A percentile compares a stretch with the other conserved stretches of the same genome.
These are phyloP conservation scores for Rubus parviflorus DNA, from an alignment of 306 rosid genomes.

Conservation along the genomic window DNA sequence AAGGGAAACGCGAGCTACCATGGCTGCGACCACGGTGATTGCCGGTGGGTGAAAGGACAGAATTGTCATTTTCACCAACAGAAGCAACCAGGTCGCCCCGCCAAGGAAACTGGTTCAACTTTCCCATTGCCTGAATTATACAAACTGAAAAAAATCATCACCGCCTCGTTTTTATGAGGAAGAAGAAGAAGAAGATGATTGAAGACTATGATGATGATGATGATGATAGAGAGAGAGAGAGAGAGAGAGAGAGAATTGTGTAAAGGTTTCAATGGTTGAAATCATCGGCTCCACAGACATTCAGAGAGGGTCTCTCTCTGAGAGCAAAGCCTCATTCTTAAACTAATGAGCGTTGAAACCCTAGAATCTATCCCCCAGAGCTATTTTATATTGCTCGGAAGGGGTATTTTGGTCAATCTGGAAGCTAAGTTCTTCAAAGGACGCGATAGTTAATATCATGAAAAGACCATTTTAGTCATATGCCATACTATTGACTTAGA, in stretches of 20 bases:
- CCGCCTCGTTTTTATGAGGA: slow-evolving; percentile 22
- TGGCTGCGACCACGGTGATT: slow-evolving; percentile 35
- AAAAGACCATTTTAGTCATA: not conserved
- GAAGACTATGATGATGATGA: not conserved
- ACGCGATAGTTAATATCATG: too few species aligned
- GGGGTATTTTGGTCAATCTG: not conserved
- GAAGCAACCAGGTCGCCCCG: slow-evolving; percentile 35
- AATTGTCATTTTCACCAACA: slow-evolving; percentile 2
- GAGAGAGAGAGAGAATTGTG: not conserved
- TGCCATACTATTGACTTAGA: too few species aligned
- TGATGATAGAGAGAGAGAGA: not conserved
- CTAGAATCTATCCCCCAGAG: not conserved
- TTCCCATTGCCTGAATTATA: slow-evolving; percentile 7
- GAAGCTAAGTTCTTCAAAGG: not conserved
- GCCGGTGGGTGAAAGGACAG: not conserved
- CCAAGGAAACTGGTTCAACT: slow-evolving; percentile 24
- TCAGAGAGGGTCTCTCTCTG: slow-evolving; percentile 24
- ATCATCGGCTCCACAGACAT: slow-evolving; percentile 41
- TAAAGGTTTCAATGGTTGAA: not conserved
- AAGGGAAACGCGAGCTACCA: not conserved
- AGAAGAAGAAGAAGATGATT: slow-evolving; percentile 16
- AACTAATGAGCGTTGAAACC: slow-evolving; percentile 27
- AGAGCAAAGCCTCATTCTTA: slow-evolving; percentile 47
- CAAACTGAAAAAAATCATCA: slow-evolving; percentile 28
- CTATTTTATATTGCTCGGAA: too few species aligned